phyloP scores from a whole-genome alignment of 2,329 filamentous ascomycete genomes.

The Epichloe sp. region DNA sequence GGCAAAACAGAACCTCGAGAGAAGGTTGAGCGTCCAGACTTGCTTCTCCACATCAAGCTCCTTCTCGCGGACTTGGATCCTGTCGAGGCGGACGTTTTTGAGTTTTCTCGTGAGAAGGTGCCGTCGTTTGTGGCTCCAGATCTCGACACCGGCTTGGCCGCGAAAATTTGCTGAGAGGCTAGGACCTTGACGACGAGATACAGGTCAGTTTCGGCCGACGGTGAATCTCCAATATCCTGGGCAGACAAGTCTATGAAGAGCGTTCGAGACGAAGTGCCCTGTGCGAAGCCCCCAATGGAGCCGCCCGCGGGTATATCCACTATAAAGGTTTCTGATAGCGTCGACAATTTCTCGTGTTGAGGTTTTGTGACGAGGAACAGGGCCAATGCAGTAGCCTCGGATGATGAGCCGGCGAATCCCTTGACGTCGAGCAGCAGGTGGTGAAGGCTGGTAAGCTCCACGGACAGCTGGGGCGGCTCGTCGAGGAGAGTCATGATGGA shows the following conservation, averaged over 20 bases:
- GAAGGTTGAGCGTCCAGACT: constrained; percentile 39
- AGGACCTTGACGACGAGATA: constrained; percentile 77
- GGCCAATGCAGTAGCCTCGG: constrained; percentile 62
- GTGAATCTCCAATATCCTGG: constrained; percentile 52
- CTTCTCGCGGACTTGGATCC: constrained; percentile 43
- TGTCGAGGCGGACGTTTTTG: constrained; percentile 35
- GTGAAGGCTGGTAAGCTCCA: constrained; percentile 61
- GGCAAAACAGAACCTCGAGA: constrained; percentile 34
- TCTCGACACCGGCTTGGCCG: constrained; percentile 35
- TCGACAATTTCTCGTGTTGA: constrained; percentile 46
- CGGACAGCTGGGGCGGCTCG: constrained; percentile 55
- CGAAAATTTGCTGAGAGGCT: constrained; percentile 37
- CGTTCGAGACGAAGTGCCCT: constrained; percentile 61
- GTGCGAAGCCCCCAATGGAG: constrained; percentile 49
- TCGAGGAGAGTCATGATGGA: constrained; percentile 92
- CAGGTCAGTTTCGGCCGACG: constrained; percentile 55
- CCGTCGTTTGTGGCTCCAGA: constrained; percentile 33
- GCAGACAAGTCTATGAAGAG: constrained; percentile 78
- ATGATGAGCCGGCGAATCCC: constrained; percentile 62
- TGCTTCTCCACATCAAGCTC: constrained; percentile 59
- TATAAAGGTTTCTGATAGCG: constrained; percentile 71
- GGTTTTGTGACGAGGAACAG: constrained; percentile 66
- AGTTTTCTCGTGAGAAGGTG: constrained; percentile 28
- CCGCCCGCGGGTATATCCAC: constrained; percentile 67
- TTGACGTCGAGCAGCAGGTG: constrained; percentile 76